Evolutionary conservation across 371 early-diverging fungal species (phyloP).

Genomic region (Batkoa obscura): DNA sequence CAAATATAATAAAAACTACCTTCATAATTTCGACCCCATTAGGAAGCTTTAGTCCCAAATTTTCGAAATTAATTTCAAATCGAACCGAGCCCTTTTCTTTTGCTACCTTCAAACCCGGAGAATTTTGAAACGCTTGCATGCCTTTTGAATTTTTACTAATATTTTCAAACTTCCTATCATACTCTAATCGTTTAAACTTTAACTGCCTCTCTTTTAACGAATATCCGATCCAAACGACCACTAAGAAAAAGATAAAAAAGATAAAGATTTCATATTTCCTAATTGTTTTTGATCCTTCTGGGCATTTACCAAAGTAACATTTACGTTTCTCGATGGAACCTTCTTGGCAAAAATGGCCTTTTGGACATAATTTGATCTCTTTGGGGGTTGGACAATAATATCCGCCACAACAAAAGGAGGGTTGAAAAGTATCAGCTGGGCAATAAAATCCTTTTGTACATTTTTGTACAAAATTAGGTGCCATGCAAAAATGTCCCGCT

Average conservation of each 20-base stretch:
- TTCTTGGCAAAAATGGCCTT: slow-evolving; percentile 15
- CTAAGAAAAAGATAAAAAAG: slow-evolving; percentile 1
- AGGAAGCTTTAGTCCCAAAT: slow-evolving; percentile 25
- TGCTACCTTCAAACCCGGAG: not conserved
- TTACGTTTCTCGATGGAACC: not conserved
- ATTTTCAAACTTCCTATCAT: slow-evolving; percentile 8
- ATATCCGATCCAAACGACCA: not conserved
- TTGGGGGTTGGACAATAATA: slow-evolving; percentile 20
- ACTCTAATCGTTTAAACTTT: slow-evolving; percentile 7
- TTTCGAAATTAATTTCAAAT: slow-evolving; percentile 31
- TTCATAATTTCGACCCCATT: slow-evolving; percentile 28
- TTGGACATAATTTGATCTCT: slow-evolving; percentile 15
- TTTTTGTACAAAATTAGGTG: not conserved
- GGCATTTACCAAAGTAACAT: slow-evolving; percentile 5
- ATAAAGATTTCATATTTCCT: slow-evolving; percentile 5
- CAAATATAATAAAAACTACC: slow-evolving; percentile 7
- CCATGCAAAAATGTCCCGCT: slow-evolving; percentile 8
- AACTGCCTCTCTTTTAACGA: not conserved
- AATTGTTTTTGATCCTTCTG: not conserved
- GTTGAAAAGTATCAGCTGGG: slow-evolving; percentile 23
- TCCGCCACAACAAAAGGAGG: slow-evolving; percentile 23
- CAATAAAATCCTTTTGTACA: slow-evolving; percentile 16
- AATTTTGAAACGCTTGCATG: not conserved
- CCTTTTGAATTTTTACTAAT: not conserved
- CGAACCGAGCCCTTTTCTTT: not conserved